These are phyloP conservation scores for Fabrea salina DNA, from an alignment of 169 alveolate species.

Conservation along the genomic window DNA sequence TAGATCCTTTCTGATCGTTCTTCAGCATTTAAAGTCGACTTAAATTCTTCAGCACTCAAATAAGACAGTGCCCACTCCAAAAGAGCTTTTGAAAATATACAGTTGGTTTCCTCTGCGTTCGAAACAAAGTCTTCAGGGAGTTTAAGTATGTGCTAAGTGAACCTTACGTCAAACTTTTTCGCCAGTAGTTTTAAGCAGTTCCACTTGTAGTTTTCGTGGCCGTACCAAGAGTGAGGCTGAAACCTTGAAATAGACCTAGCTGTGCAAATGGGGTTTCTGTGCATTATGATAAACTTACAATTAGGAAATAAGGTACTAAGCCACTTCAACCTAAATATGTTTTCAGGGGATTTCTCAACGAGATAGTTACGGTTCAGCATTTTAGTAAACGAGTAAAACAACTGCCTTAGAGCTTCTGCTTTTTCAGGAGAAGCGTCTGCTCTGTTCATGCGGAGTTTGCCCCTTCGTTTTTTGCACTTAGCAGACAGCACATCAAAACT, in stretches of 20 bases:
- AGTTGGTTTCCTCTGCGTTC: neutral
- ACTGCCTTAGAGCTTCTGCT: neutral
- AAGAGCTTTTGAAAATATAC: neutral
- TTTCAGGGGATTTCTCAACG: neutral
- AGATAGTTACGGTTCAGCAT: neutral
- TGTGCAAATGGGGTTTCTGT: neutral
- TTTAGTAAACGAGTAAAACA: neutral
- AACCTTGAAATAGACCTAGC: neutral
- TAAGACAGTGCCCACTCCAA: neutral
- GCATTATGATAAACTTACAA: conserved; percentile 1
- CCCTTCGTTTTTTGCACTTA: conserved; percentile 5
- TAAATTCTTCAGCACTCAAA: conserved; percentile 6
- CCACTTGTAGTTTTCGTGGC: neutral
- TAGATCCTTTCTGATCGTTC: neutral
- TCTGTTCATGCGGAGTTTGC: conserved; percentile 5
- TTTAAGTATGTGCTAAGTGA: neutral
- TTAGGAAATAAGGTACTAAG: neutral
- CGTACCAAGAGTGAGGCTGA: conserved; percentile 10
- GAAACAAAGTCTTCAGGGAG: conserved; percentile 9
- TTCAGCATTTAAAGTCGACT: neutral
- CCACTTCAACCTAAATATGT: neutral
- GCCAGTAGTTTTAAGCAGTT: neutral
- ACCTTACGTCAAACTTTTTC: neutral
- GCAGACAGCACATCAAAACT: conserved; percentile 24
- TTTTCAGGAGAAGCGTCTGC: neutral